Evolutionary conservation across 108 stramenopile species (phyloP), one percentile per base, ranked within the genome.

Genomic region (Epipyxis sp.): DNA sequence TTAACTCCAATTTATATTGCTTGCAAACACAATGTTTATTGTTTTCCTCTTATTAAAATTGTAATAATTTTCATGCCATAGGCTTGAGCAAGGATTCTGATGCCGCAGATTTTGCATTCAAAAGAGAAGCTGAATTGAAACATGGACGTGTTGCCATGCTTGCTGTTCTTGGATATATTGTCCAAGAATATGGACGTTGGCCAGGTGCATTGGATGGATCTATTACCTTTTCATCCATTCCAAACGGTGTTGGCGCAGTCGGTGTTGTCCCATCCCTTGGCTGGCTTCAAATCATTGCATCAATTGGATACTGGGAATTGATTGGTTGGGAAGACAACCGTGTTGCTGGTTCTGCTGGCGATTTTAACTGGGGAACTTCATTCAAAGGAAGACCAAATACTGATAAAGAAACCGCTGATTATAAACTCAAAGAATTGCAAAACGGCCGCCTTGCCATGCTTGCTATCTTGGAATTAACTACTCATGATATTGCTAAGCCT

Each of bases 221-320:
- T 59, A 81, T 92, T 42, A 84, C 88, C 46, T 92, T 90, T 85
- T 86, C 85, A 13, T 91, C 92, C 83, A 77, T 91, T 74, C 94
- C 94, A 50, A 93, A 89, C 76, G 94, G 94, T 50, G 59, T 90
- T 67, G 92, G 77, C 44, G 94, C 90, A 61, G 76, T 91, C 41
- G 67, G 76, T 54, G 86, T 81, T 78, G 83, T 92, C 80, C 93
- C 93, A 59, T 77, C 84, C 27, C 77, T 78, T 29, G 93, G 93
- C 44, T 86, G 89, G 82, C 86, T 83, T 40, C 93, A 94, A 82
- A 92, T 92, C 76, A 59, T 92, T 76, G 79, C 85, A 83, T 82
- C 90, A 87, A 88, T 92, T 76, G 93, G 46, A 20, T 50, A 50
- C 46, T 50, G 46, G 46, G 46, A 50, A 20, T 50, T 50, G 46